A percentile compares a stretch with the other conserved stretches of the same genome.
These are phyloP conservation scores for Fusarium subglutinans DNA, from an alignment of 2,329 filamentous ascomycete genomes.

Conservation along the genomic window DNA sequence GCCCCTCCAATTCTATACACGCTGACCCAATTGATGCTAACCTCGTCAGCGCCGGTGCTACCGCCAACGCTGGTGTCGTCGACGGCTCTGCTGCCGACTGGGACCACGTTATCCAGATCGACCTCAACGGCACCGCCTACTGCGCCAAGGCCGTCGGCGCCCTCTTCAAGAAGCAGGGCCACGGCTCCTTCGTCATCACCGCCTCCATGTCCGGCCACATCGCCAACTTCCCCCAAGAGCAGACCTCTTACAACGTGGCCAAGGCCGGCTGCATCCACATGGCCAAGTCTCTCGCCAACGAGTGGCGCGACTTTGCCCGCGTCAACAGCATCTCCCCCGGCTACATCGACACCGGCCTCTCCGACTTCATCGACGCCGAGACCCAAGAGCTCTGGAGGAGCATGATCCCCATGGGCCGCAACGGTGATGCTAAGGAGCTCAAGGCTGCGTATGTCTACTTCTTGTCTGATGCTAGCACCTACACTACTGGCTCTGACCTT, in stretches of 20 bases:
- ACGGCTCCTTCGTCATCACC: constrained; percentile 74
- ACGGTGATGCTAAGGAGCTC: constrained; percentile 74
- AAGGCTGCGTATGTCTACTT: constrained; percentile 84
- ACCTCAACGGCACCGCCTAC: constrained; percentile 75
- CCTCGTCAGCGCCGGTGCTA: constrained; percentile 65
- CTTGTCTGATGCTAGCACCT: constrained; percentile 77
- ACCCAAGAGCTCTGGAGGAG: constrained; percentile 77
- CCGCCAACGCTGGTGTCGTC: constrained; percentile 73
- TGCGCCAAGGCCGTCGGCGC: constrained; percentile 71
- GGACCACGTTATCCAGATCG: constrained; percentile 69
- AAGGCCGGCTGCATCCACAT: constrained; percentile 65
- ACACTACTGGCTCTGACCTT: constrained; percentile 77
- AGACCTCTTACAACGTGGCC: constrained; percentile 73
- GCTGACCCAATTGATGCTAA: not conserved
- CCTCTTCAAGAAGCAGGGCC: constrained; percentile 71
- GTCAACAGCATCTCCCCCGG: constrained; percentile 74
- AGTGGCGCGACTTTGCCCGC: constrained; percentile 75
- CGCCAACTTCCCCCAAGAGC: constrained; percentile 75
- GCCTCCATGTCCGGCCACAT: constrained; percentile 77
- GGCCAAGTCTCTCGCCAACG: constrained; percentile 63
- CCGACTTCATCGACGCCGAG: constrained; percentile 70
- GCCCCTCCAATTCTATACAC: constrained; percentile 46
- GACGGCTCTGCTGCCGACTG: constrained; percentile 74
- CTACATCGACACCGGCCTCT: constrained; percentile 75
- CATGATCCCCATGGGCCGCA: constrained; percentile 78